Conservation (phyloP, 441 rosid species). For the Mallotus repandus region DNA sequence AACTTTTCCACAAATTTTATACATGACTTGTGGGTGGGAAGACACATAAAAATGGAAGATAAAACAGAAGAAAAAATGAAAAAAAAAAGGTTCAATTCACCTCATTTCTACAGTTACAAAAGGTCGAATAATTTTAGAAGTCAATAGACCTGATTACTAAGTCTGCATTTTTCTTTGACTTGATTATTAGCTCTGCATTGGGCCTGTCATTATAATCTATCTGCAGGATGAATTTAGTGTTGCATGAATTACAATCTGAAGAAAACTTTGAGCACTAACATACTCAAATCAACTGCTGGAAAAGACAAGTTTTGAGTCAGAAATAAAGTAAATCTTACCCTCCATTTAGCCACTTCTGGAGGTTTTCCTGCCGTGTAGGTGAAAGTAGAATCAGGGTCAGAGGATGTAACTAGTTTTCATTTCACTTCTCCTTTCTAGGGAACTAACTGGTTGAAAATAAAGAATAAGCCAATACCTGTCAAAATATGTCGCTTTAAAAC, state of each 20-base stretch:
- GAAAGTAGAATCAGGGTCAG: background rate
- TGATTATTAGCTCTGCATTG: slow-evolving; percentile 74
- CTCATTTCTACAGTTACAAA: background rate
- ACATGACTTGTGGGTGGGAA: too few species aligned
- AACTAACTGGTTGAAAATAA: background rate
- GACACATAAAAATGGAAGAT: background rate
- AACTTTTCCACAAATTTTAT: too few species aligned
- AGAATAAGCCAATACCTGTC: slow-evolving; percentile 45
- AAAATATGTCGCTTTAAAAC: slow-evolving; percentile 74
- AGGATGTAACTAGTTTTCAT: background rate
- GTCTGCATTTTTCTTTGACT: slow-evolving; percentile 70
- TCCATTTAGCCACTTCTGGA: slow-evolving; percentile 72
- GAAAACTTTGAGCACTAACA: background rate
- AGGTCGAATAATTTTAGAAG: slow-evolving; percentile 19
- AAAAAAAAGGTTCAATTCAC: background rate
- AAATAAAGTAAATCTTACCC: slow-evolving; percentile 43
- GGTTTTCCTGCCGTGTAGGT: slow-evolving; percentile 55
- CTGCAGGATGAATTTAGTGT: slow-evolving; percentile 39
- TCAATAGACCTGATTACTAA: slow-evolving; percentile 67
- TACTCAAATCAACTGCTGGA: background rate
- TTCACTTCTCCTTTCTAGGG: background rate
- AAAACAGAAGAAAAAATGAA: background rate
- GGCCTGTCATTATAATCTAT: slow-evolving; percentile 76
- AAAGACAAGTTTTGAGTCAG: background rate
- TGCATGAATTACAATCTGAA: background rate